Base-by-base conservation (phyloP, 495 filamentous ascomycete species). In the Xylaria intraflava region DNA sequence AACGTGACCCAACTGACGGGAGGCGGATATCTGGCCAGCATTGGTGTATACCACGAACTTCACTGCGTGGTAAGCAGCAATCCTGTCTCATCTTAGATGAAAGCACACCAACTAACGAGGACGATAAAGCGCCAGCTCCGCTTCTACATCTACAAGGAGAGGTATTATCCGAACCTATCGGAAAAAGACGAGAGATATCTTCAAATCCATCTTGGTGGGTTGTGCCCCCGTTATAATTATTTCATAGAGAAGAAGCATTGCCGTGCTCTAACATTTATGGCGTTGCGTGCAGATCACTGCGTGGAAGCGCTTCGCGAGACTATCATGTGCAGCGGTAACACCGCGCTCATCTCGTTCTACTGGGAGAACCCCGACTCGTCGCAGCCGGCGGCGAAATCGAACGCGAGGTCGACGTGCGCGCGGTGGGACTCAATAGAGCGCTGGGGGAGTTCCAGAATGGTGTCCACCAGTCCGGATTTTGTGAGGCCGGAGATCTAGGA, bases 1-100 rank as follows among this genome's bases (percentile, higher is more conserved):
- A 20, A 55, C 26, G 9, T 43, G 41, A 43, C 47, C 10, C 46
- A 44, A 35, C 17, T 61, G 3, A 20, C 11, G 7, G 50, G 50
- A 22, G 55, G 55, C 24, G 57, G 57, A 2, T 58, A 55, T 45
- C 45, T 54, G 7, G 59, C 59, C 20, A 47, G 36, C 23, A 45
- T 57, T 27, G 50, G 44, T 12, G 59, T 54, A 3, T 61, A 57
- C 14, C 59, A 61, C 45, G 59, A 61, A 31, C 54, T 58, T 17
- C 59, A 61, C 27, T 61, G 59, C 29, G n/a, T 61, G 24, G 58
- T 60, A 43, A 30, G 53, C 43, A 52, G 2, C 14, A 8, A 19
- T 20, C 44, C 14, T 17, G 16, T 46, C 44, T 16, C 4, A n/a
- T 6, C 38, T 16, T n/a, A n/a, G n/a, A n/a, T 7, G 38, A 6